Base-by-base conservation (phyloP, 1,139 yeast genomes). In the Pichia sp. region DNA sequence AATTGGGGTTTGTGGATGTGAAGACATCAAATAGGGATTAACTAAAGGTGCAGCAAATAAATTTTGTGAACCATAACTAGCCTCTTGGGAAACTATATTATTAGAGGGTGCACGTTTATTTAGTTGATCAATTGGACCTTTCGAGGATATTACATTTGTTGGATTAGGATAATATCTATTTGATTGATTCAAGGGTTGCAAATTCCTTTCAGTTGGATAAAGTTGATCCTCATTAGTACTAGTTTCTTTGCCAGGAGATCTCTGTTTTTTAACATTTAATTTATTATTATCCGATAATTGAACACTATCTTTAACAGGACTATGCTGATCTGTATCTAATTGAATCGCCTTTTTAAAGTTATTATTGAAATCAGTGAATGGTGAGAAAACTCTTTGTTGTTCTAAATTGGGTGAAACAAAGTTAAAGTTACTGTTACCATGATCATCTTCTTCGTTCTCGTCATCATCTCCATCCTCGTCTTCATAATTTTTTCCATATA, bases 311-410 rank as follows among this genome's bases (percentile, higher is more conserved):
- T 22, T 38, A n/a, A 12, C 7, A 26, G 25, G 16, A 24, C 3
- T 33, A 12, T 33, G 39, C 8, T n/a, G 16, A 30, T 50, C 51
- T 5, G 20, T 20, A 30, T 50, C 53, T 7, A 45, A 44, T 35
- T 49, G 46, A 47, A 61, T 50, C 1, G 65, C 54, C 47, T 60
- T 61, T 34, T 64, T 63, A 53, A 73, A 74, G 46, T 74, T 74
- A 39, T 69, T 68, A 53, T 71, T 72, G 59, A 77, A 74, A 51
- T 75, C 80, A 32, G 74, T 61, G 55, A 74, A 76, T 51, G 78
- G 81, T 1, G 82, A 63, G 27, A 61, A 40, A 9, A 53, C 53
- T 38, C 66, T 45, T 6, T 42, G 43, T 6, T 37, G 34, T 22
- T 34, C 31, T 4, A 50, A 22, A 43, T 45, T 25, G 45, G 55